Evolutionary conservation across 2,329 filamentous ascomycete genomes (phyloP).

Genomic region (Pseudocercospora fijiensis): DNA sequence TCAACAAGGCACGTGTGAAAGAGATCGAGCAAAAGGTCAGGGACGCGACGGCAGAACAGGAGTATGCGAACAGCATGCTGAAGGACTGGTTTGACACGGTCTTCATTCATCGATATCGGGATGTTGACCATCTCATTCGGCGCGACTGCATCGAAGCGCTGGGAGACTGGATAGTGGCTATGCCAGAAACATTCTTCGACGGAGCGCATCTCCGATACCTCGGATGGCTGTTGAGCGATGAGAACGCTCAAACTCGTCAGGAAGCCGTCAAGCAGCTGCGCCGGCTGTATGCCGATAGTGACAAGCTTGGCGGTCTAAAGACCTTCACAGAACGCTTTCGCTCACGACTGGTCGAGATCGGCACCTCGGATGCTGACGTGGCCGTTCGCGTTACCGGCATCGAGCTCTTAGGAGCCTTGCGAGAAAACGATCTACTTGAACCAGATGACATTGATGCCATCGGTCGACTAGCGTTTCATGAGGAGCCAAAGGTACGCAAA

Average conservation of each 20-base stretch:
- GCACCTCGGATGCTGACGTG: slow-evolving; percentile 77
- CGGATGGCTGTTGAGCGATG: slow-evolving; percentile 91
- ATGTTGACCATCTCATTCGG: slow-evolving; percentile 85
- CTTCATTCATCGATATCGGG: slow-evolving; percentile 93
- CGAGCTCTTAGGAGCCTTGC: slow-evolving; percentile 75
- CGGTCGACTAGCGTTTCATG: slow-evolving; percentile 84
- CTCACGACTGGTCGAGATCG: slow-evolving; percentile 85
- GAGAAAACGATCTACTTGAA: slow-evolving; percentile 81
- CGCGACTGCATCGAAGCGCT: slow-evolving; percentile 84
- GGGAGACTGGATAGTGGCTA: slow-evolving; percentile 80
- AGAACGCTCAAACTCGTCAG: slow-evolving; percentile 68
- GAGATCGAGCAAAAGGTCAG: slow-evolving; percentile 71
- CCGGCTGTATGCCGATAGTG: slow-evolving; percentile 74
- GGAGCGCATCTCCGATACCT: slow-evolving; percentile 88
- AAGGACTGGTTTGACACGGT: slow-evolving; percentile 88
- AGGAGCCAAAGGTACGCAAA: slow-evolving; percentile 79
- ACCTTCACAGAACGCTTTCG: slow-evolving; percentile 94
- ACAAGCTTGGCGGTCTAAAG: slow-evolving; percentile 72
- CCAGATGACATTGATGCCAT: slow-evolving; percentile 87
- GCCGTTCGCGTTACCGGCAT: slow-evolving; percentile 78
- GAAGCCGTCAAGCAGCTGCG: slow-evolving; percentile 83
- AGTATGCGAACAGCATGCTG: slow-evolving; percentile 68
- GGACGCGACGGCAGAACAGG: slow-evolving; percentile 67
- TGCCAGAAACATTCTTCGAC: slow-evolving; percentile 87
- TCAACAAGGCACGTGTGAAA: slow-evolving; percentile 75